phyloP scores from a whole-genome alignment of 1,284 basidiomycete species.

The Marasmius sp. region DNA sequence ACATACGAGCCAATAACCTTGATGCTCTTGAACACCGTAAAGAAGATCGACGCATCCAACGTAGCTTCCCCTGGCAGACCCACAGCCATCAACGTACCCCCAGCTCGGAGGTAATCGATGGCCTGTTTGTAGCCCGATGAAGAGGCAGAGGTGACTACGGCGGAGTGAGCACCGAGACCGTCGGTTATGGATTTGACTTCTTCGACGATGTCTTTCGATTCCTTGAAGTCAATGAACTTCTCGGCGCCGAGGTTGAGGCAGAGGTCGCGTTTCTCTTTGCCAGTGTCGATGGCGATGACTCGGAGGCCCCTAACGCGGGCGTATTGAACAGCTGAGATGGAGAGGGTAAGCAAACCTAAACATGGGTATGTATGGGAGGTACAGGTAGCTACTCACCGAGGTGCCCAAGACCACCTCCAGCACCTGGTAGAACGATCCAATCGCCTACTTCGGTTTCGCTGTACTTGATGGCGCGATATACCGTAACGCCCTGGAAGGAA shows the following conservation, averaged over 20 bases:
- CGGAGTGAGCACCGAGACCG: constrained; percentile 74
- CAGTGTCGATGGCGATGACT: constrained; percentile 83
- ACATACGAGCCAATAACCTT: constrained; percentile 76
- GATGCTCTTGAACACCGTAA: constrained; percentile 69
- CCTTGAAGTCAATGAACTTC: constrained; percentile 79
- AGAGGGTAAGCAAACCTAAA: neutral
- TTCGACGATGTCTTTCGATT: constrained; percentile 56
- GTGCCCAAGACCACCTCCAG: constrained; percentile 74
- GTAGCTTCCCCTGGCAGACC: constrained; percentile 65
- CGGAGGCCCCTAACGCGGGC: constrained; percentile 76
- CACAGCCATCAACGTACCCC: constrained; percentile 73
- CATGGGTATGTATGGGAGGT: neutral
- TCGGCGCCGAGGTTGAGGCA: constrained; percentile 72
- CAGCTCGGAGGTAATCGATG: constrained; percentile 63
- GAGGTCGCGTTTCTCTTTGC: constrained; percentile 73
- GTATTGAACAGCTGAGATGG: constrained; percentile 67
- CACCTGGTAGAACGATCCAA: constrained; percentile 80
- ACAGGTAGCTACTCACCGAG: constrained; percentile 38
- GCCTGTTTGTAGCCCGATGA: constrained; percentile 59
- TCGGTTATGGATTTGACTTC: constrained; percentile 66
- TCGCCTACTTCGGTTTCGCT: constrained; percentile 67
- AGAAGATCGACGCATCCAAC: constrained; percentile 73
- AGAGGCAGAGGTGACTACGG: constrained; percentile 51
- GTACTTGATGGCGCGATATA: constrained; percentile 85
- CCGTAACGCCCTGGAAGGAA: constrained; percentile 63